Percentiles rank a stretch among this genome's conserved stretches.
Evolutionary conservation across 108 stramenopile species (phyloP).

Genomic region (Cyclotella atomus): DNA sequence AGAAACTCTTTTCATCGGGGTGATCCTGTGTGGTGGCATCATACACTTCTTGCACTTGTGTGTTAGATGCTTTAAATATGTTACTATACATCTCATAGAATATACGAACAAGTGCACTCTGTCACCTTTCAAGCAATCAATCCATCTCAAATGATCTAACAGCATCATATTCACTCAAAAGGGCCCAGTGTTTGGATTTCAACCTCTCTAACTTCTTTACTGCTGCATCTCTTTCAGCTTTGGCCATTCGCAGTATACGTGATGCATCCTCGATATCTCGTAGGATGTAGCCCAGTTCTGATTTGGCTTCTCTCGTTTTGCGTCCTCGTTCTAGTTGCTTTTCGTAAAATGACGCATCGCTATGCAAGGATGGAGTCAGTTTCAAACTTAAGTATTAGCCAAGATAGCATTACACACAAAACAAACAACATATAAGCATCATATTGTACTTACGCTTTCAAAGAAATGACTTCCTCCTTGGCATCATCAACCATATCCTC

Average conservation of each 20-base stretch:
- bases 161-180: conserved; percentile 77
- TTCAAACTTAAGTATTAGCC: too few species aligned
- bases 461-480: conserved; percentile 65
- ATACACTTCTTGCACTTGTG: too few species aligned
- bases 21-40: too few species aligned
- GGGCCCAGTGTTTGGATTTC: conserved; percentile 77
- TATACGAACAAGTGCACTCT: neutral
- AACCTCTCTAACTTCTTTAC: conserved; percentile 51
- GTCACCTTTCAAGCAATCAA: neutral
- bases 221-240: conserved; percentile 60
- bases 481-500: conserved; percentile 60
- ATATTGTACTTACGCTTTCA: conserved; percentile 56
- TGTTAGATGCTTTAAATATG: too few species aligned
- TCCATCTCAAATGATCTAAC: conserved; percentile 12
- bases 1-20: too few species aligned
- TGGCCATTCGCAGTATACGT: conserved; percentile 61
- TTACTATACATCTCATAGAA: neutral
- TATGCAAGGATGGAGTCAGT: too few species aligned
- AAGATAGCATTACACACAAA: too few species aligned
- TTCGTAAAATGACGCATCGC: conserved; percentile 50
- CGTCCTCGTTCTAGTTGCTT: conserved; percentile 42
- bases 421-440: too few species aligned
- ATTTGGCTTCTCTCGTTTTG: conserved; percentile 22
- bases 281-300: conserved; percentile 61
- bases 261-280: conserved; percentile 74